Evolutionary conservation across 495 filamentous ascomycete species (phyloP).

Genomic region (Podospora sp.): DNA sequence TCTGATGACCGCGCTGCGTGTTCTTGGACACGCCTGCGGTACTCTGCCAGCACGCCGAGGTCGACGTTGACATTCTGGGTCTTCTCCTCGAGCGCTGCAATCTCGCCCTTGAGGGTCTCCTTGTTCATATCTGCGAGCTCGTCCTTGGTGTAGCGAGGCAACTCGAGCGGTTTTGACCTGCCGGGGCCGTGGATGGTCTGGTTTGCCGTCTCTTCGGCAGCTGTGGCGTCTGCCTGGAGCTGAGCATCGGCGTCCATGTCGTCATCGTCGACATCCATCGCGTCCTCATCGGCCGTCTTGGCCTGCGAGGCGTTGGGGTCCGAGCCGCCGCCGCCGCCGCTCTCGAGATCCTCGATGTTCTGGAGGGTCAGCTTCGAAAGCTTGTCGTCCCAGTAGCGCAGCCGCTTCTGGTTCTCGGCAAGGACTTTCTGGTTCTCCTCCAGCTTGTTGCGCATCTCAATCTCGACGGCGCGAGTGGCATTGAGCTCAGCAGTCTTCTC

Average conservation of each 20-base stretch:
- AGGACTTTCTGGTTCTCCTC: slow-evolving; percentile 93
- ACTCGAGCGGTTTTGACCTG: slow-evolving; percentile 48
- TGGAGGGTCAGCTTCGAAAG: slow-evolving; percentile 76
- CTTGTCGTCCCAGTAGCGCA: slow-evolving; percentile 87
- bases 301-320: slow-evolving; percentile 6
- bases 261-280: slow-evolving; percentile 23
- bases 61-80: slow-evolving; percentile 88
- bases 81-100: slow-evolving; percentile 89
- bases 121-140: slow-evolving; percentile 94
- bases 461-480: slow-evolving; percentile 84
- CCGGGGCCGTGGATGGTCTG: slow-evolving; percentile 32
- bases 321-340: slow-evolving; percentile 23
- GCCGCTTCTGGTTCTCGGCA: slow-evolving; percentile 80
- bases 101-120: slow-evolving; percentile 79
- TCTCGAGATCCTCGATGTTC: slow-evolving; percentile 68
- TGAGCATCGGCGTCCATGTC: slow-evolving; percentile 34
- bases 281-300: slow-evolving; percentile 27
- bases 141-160: slow-evolving; percentile 83
- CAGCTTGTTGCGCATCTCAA: slow-evolving; percentile 97
- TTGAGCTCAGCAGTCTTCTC: slow-evolving; percentile 86
- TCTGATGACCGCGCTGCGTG: slow-evolving; percentile 80
- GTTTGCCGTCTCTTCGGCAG: slow-evolving; percentile 30
- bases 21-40: slow-evolving; percentile 86
- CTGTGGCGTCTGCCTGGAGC: slow-evolving; percentile 29
- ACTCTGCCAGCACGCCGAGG: slow-evolving; percentile 87